Percentiles rank a stretch among this genome's conserved stretches.
These are phyloP conservation scores for Cryphonectria japonica DNA, from an alignment of 2,329 filamentous ascomycete genomes.

Conservation along the genomic window DNA sequence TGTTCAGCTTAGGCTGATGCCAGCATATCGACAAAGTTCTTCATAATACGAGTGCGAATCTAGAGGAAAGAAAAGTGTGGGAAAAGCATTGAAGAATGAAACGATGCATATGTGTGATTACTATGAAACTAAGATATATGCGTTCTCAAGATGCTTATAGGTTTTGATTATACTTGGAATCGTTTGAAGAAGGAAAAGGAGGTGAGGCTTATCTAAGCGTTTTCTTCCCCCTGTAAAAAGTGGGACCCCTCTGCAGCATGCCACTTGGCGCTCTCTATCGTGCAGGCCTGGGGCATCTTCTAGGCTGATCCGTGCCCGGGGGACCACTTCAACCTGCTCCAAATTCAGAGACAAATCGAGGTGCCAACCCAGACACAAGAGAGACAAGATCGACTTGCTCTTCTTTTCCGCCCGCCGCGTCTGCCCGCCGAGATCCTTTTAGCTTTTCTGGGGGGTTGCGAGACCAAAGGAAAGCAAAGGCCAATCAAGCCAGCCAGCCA, in stretches of 20 bases:
- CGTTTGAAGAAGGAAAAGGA: not conserved
- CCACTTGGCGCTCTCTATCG: conserved; percentile 12
- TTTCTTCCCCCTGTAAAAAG: not conserved
- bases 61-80: no score
- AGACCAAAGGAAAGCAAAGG: not conserved
- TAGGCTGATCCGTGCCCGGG: conserved; percentile 2
- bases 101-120: no score
- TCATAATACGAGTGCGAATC: no score
- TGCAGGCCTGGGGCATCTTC: conserved; percentile 6
- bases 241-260: conserved; percentile 7
- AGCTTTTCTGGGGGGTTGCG: not conserved
- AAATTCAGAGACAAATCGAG: conserved; percentile 5
- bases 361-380: not conserved
- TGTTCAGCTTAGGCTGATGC: no score
- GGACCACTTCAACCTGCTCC: conserved; percentile 11
- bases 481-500: not conserved
- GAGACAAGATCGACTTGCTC: conserved; percentile 5
- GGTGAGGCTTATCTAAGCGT: conserved; percentile 14
- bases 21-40: no score
- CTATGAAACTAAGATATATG: not conserved
- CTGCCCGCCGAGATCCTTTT: not conserved
- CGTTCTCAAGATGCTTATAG: not conserved
- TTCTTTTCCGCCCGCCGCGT: not conserved
- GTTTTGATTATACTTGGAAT: not conserved
- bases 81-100: no score